Conservation (phyloP, 169 alveolate species). For the Eimeria acervulina region DNA sequence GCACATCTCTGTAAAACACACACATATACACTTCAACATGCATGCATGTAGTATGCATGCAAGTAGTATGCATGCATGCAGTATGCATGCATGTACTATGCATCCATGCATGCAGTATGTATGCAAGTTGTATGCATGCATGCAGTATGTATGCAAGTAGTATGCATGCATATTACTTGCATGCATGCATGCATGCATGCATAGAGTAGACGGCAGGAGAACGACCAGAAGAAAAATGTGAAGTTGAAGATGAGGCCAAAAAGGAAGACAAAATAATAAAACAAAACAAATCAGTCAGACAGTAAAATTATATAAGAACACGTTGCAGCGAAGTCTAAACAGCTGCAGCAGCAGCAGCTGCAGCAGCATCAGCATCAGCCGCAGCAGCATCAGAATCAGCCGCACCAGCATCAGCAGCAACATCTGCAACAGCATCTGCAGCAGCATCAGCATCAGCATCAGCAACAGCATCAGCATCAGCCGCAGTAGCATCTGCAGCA, state of each 20-base stretch:
- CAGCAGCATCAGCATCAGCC: neutral
- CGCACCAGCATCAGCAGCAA: neutral
- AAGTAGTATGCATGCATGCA: neutral
- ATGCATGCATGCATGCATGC: neutral
- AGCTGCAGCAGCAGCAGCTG: too few species aligned
- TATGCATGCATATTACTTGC: neutral
- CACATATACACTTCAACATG: neutral
- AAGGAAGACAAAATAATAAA: too few species aligned
- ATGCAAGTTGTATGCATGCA: too few species aligned
- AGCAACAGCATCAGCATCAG: neutral
- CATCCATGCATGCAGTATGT: neutral
- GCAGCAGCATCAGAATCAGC: neutral
- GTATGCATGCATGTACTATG: neutral
- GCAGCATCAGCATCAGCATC: neutral
- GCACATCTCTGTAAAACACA: slow-evolving; percentile 60
- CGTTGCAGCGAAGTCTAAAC: too few species aligned
- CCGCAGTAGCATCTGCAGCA: neutral
- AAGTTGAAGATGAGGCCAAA: neutral
- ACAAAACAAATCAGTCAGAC: too few species aligned
- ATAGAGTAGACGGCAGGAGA: too few species aligned
- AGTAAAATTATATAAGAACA: too few species aligned
- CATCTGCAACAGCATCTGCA: neutral
- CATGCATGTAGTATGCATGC: neutral
- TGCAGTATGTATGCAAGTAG: neutral
- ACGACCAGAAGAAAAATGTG: neutral